Evolutionary conservation across 1,284 basidiomycete species (phyloP).

Genomic region (Clitocybe nebularis): DNA sequence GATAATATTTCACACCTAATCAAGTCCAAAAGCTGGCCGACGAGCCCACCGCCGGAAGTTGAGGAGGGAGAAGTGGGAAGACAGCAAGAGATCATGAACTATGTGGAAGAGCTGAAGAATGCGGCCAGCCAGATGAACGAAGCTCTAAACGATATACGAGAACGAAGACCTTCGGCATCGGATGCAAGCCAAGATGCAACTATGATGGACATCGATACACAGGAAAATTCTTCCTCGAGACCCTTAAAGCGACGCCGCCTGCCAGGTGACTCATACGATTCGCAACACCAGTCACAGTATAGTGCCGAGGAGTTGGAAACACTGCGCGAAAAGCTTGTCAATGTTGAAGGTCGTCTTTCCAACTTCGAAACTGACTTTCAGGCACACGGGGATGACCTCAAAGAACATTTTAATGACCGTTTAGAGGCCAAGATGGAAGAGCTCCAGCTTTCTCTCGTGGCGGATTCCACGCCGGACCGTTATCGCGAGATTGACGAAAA

Average conservation of each 20-base stretch:
- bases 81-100: slow-evolving; percentile 25
- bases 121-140: slow-evolving; percentile 18
- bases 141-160: slow-evolving; percentile 13
- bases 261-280: slow-evolving; percentile 19
- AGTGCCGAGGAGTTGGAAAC: slow-evolving; percentile 27
- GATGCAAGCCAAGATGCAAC: slow-evolving; percentile 7
- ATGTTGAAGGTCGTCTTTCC: slow-evolving; percentile 33
- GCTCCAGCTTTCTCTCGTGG: slow-evolving; percentile 14
- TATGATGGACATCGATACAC: slow-evolving; percentile 14
- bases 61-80: slow-evolving; percentile 22
- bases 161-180: slow-evolving; percentile 1
- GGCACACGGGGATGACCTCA: slow-evolving; percentile 32
- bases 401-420: slow-evolving; percentile 34
- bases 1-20: slow-evolving; percentile 24
- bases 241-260: slow-evolving; percentile 38
- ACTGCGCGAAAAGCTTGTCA: slow-evolving; percentile 34
- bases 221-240: slow-evolving; percentile 21
- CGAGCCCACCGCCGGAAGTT: slow-evolving; percentile 18
- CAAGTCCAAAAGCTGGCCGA: slow-evolving; percentile 37
- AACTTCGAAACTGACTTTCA: slow-evolving; percentile 42
- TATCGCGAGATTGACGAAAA: slow-evolving; percentile 17
- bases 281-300: slow-evolving; percentile 10
- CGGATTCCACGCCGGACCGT: slow-evolving; percentile 11
- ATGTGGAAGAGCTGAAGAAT: slow-evolving; percentile 21
- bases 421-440: slow-evolving; percentile 34